phyloP scores from a whole-genome alignment of 345 rosid genomes.

The Balakata baccata region DNA sequence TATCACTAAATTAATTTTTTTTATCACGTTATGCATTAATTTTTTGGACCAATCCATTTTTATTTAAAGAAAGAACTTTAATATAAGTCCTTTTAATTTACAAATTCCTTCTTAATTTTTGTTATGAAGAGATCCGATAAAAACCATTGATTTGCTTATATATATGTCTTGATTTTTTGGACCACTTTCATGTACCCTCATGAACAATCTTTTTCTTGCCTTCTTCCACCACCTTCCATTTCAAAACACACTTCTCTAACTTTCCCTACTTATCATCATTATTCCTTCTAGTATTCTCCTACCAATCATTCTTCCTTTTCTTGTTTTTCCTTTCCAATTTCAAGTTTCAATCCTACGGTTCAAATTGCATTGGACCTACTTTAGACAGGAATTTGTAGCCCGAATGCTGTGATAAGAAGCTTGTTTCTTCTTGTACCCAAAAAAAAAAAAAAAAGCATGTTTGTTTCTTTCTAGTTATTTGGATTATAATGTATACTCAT shows the following conservation, averaged over 20 bases:
- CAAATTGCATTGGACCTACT: no score
- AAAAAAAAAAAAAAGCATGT: not conserved
- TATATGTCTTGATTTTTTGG: conserved; percentile 29
- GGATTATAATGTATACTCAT: not conserved
- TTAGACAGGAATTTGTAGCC: no score
- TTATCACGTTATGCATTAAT: no score
- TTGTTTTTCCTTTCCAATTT: not conserved
- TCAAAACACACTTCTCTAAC: not conserved
- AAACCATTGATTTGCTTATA: no score
- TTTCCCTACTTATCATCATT: not conserved
- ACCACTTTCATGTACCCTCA: conserved; percentile 35
- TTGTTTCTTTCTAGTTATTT: not conserved
- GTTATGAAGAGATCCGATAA: no score
- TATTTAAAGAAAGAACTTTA: no score
- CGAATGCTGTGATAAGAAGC: not conserved
- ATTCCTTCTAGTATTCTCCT: not conserved
- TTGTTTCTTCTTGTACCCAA: no score
- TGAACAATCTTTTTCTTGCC: conserved; percentile 8
- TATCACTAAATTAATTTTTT: no score
- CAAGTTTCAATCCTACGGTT: not conserved
- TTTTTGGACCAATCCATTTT: no score
- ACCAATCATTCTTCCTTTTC: not conserved
- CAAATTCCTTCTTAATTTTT: conserved; percentile 35
- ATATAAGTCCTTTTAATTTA: no score
- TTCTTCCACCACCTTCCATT: not conserved